Conservation (phyloP, 306 rosid species). For the Ochetophila trinervis region DNA sequence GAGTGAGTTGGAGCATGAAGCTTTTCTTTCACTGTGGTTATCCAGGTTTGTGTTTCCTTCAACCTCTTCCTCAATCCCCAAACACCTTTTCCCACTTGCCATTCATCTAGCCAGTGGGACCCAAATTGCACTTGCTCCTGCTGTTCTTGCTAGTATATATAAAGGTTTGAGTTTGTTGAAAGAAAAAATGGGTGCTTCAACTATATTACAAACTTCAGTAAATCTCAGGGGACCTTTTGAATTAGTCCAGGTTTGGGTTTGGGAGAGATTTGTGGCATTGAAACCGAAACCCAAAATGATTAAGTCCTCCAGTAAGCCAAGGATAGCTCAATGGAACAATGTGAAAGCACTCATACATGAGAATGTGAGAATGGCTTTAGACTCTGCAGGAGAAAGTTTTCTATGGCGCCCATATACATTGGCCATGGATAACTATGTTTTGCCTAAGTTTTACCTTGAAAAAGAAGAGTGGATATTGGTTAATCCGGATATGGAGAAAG, state of each 20-base stretch:
- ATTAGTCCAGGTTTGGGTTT: conserved; percentile 50
- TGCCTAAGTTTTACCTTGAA: too few relatives aligned
- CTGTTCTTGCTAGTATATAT: conserved; percentile 45
- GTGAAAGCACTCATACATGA: conserved; percentile 23
- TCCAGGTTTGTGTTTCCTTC: conserved; percentile 47
- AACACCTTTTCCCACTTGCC: conserved; percentile 37
- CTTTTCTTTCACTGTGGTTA: conserved; percentile 43
- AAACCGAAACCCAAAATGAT: not conserved
- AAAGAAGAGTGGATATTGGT: conserved; percentile 8
- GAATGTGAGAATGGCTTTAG: conserved; percentile 31
- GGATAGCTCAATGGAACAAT: conserved; percentile 35
- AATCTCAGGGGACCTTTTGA: conserved; percentile 40
- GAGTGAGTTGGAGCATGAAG: conserved; percentile 45
- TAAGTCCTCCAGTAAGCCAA: too few relatives aligned
- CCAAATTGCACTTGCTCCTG: conserved; percentile 51
- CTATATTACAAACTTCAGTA: not conserved
- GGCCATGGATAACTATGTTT: not conserved
- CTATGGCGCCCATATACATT: conserved; percentile 48
- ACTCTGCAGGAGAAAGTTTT: conserved; percentile 31
- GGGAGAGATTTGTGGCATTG: conserved; percentile 45
- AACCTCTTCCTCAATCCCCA: not conserved
- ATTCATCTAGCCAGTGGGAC: conserved; percentile 45
- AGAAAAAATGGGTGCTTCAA: not conserved
- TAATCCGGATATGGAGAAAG: conserved; percentile 15
- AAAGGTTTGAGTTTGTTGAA: conserved; percentile 23